These are phyloP conservation scores for Colletotrichum higginsianum DNA, from an alignment of 2,329 filamentous ascomycete species.

Conservation along the genomic window DNA sequence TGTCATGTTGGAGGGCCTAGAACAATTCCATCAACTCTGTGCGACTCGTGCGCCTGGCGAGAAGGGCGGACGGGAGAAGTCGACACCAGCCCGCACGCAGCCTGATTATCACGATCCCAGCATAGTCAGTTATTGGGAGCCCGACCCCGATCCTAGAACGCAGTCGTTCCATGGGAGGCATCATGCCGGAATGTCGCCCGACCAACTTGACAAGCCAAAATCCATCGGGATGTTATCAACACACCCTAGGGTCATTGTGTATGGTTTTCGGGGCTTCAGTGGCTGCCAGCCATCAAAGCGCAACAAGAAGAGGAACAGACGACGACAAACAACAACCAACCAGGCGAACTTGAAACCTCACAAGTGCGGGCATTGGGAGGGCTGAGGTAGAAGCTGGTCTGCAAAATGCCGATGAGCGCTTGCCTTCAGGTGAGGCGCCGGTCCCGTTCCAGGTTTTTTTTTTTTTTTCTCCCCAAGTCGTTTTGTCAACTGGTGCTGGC, in stretches of 20 bases:
- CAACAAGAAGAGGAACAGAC: conserved; percentile 2
- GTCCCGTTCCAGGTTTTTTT: conserved; percentile 10
- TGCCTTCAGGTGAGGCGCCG: conserved; percentile 3
- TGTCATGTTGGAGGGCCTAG: conserved; percentile 26
- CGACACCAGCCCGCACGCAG: not conserved
- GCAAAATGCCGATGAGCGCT: conserved; percentile 2
- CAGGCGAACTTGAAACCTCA: conserved; percentile 31
- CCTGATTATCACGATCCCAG: not conserved
- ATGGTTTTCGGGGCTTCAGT: not conserved
- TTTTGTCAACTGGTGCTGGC: conserved; percentile 3
- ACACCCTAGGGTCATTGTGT: not conserved
- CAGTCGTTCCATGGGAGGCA: not conserved
- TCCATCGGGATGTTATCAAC: not conserved
- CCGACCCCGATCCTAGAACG: not conserved
- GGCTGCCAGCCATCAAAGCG: not conserved
- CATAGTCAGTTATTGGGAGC: not conserved
- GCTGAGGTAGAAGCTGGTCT: not conserved
- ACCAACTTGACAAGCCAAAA: not conserved
- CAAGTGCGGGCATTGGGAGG: conserved; percentile 1
- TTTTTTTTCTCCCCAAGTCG: not conserved
- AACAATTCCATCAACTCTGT: conserved; percentile 38
- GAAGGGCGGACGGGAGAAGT: not conserved
- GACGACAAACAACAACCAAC: not conserved
- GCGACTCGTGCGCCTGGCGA: conserved; percentile 33
- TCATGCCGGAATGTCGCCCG: conserved; percentile 28